Evolutionary conservation across 768 basidiomycete genomes (phyloP).

Genomic region (Austroboletus eburneus): DNA sequence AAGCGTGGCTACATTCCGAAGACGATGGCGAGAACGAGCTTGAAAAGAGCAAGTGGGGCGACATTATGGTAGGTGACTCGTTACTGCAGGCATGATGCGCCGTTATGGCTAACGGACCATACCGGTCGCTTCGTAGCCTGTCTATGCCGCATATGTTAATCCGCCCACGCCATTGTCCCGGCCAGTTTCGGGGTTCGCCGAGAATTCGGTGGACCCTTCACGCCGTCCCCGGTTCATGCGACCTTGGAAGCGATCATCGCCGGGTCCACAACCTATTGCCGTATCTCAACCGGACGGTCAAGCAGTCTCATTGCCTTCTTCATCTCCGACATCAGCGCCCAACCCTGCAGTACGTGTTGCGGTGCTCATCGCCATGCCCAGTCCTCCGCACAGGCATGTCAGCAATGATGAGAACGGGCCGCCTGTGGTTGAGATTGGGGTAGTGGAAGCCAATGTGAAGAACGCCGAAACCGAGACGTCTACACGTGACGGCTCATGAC

Average conservation of each 20-base stretch:
- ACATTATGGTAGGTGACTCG: conserved; percentile 22
- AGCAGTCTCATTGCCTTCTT: not conserved
- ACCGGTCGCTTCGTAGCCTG: conserved; percentile 17
- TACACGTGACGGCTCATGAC: conserved; percentile 9
- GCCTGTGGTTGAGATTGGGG: conserved; percentile 34
- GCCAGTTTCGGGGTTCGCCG: not conserved
- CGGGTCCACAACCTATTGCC: conserved; percentile 9
- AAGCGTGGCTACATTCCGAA: conserved; percentile 18
- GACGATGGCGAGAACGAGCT: conserved; percentile 10
- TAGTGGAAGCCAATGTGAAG: conserved; percentile 18
- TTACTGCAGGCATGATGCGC: not conserved
- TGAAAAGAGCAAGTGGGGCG: conserved; percentile 26
- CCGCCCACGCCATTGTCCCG: conserved; percentile 6
- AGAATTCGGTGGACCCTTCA: not conserved
- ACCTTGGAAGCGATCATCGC: conserved; percentile 14
- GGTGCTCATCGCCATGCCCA: conserved; percentile 45
- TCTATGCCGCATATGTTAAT: conserved; percentile 19
- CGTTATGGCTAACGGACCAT: not conserved
- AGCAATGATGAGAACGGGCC: conserved; percentile 20
- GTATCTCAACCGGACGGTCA: conserved; percentile 3
- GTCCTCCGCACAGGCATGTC: conserved; percentile 1
- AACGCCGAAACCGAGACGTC: conserved; percentile 1
- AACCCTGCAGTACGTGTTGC: conserved; percentile 34
- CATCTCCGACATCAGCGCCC: conserved; percentile 6
- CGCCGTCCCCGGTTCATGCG: conserved; percentile 13